phyloP scores from a whole-genome alignment of 352 stramenopile species.

The Phytophthora aleatoria region DNA sequence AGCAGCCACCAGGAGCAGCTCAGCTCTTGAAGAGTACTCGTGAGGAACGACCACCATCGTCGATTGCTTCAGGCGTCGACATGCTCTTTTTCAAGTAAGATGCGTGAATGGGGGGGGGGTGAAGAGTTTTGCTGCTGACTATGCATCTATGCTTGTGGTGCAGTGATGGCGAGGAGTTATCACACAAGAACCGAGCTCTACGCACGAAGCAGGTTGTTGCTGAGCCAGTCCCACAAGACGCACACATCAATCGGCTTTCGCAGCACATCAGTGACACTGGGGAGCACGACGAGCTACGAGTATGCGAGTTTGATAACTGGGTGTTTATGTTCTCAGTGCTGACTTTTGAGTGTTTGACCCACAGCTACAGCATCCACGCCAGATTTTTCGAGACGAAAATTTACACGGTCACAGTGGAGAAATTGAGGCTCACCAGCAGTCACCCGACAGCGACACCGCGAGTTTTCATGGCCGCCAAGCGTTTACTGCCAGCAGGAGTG shows the following conservation, averaged over 20 bases:
- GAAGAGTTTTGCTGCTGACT: constrained; percentile 1
- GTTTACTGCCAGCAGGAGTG: constrained; percentile 1
- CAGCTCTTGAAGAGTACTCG: neutral
- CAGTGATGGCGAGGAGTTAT: constrained; percentile 44
- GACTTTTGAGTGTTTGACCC: constrained; percentile 1
- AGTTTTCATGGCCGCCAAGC: neutral
- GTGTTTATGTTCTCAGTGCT: neutral
- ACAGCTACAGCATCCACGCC: constrained; percentile 2
- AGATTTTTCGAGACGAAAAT: constrained; percentile 10
- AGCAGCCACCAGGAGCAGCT: constrained; percentile 3
- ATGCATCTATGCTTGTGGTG: neutral
- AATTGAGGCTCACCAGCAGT: constrained; percentile 9
- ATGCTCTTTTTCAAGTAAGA: constrained; percentile 53
- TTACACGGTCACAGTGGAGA: neutral
- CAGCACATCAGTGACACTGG: constrained; percentile 3
- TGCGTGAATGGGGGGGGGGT: neutral
- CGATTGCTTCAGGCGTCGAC: constrained; percentile 33
- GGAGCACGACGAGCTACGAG: constrained; percentile 12
- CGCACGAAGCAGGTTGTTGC: neutral
- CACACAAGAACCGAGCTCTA: constrained; percentile 19
- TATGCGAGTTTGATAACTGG: constrained; percentile 2
- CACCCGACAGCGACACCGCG: constrained; percentile 1
- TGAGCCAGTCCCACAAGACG: constrained; percentile 1
- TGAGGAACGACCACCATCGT: constrained; percentile 23
- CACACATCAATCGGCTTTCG: neutral